These are phyloP conservation scores for Xylaria telfairii DNA, from an alignment of 495 filamentous ascomycete species.

Conservation along the genomic window DNA sequence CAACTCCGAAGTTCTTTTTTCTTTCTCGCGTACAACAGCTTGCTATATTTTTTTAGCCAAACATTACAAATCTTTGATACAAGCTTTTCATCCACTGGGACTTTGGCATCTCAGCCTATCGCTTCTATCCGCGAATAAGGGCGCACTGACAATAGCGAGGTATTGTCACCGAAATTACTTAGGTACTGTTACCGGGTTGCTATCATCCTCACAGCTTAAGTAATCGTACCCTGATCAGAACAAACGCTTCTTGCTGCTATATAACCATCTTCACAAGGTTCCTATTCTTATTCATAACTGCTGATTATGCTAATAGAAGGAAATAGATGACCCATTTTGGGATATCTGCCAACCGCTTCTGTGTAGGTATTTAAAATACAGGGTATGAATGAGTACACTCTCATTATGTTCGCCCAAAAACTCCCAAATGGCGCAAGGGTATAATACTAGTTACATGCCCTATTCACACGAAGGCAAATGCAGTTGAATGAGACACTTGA, in stretches of 20 bases:
- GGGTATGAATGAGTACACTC: not conserved
- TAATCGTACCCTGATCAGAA: too few relatives aligned
- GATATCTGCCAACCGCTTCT: not conserved
- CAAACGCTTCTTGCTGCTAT: too few relatives aligned
- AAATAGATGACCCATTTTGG: not conserved
- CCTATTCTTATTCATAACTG: too few relatives aligned
- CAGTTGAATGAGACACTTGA: not conserved
- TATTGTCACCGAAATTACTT: too few relatives aligned
- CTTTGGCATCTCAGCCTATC: not conserved
- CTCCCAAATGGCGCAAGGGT: constrained; percentile 18
- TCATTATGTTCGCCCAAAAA: not conserved
- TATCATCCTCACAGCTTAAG: too few relatives aligned
- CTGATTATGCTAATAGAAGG: not conserved
- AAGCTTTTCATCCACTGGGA: constrained; percentile 7
- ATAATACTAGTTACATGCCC: constrained; percentile 9
- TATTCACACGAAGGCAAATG: not conserved
- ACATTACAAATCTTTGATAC: too few relatives aligned
- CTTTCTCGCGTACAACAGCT: too few relatives aligned
- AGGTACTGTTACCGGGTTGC: too few relatives aligned
- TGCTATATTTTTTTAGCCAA: too few relatives aligned
- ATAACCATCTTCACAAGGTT: too few relatives aligned
- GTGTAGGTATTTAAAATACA: not conserved
- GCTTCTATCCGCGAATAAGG: not conserved
- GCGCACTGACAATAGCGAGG: too few relatives aligned
- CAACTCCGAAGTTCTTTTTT: too few relatives aligned